Percentiles rank a stretch among this genome's conserved stretches.
Conservation (phyloP, 2,329 filamentous ascomycete genomes). For the Zopfia rhizophila region DNA sequence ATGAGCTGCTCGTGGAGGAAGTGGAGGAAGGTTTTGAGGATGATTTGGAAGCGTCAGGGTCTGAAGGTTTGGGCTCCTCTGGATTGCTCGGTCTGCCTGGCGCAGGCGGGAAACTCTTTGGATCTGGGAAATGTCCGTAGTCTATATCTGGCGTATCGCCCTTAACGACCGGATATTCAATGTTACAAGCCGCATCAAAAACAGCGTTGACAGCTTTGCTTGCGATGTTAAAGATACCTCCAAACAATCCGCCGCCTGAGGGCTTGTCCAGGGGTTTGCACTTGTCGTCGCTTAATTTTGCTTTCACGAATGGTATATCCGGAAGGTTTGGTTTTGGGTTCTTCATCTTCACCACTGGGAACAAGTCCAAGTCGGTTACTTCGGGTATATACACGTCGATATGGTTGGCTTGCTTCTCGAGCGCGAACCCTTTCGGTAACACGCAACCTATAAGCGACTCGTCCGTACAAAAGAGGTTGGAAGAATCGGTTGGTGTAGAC, state of each 20-base stretch:
- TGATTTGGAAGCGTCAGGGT: no score
- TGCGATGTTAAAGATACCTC: slow-evolving; percentile 13
- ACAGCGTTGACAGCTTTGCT: slow-evolving; percentile 13
- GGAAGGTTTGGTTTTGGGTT: no score
- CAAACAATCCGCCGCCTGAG: slow-evolving; percentile 6
- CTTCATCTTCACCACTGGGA: no score
- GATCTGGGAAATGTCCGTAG: slow-evolving; percentile 6
- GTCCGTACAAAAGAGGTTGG: no score
- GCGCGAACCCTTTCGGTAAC: no score
- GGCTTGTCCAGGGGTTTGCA: slow-evolving; percentile 19
- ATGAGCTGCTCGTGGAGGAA: slow-evolving; percentile 6
- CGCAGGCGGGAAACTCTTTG: slow-evolving; percentile 4
- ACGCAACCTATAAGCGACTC: no score
- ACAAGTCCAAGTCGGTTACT: no score
- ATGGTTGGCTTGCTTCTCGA: no score
- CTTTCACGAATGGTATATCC: slow-evolving; percentile 11
- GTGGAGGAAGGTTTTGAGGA: no score
- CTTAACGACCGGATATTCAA: slow-evolving; percentile 7
- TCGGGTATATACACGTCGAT: no score
- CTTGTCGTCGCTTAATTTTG: slow-evolving; percentile 16
- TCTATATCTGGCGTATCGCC: slow-evolving; percentile 11
- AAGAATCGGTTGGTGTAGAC: no score
- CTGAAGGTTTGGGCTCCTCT: neutral
- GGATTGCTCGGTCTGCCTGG: neutral
- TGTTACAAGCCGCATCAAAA: slow-evolving; percentile 20